Evolutionary conservation across 805 yeast genomes (phyloP).

Genomic region (Ogataea glucozyma): DNA sequence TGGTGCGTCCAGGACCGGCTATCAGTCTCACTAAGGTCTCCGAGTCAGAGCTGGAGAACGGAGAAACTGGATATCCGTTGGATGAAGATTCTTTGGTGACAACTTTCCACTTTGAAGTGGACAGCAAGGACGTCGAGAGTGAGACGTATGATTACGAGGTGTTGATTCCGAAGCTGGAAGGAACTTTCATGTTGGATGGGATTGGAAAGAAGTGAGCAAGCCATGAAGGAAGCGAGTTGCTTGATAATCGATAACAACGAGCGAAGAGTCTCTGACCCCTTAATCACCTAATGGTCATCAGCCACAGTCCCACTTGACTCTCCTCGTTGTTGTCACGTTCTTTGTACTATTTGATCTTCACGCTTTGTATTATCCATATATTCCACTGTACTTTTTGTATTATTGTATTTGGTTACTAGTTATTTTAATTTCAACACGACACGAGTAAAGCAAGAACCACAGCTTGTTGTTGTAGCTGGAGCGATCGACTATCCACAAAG

Average conservation of each 20-base stretch:
- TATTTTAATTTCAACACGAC: too few relatives aligned
- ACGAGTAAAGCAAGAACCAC: too few relatives aligned
- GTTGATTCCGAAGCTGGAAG: constrained; percentile 55
- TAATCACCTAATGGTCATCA: neutral
- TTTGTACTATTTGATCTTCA: neutral
- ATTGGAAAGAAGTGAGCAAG: constrained; percentile 15
- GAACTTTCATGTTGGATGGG: constrained; percentile 10
- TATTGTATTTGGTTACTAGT: too few relatives aligned
- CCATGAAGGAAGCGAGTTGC: neutral
- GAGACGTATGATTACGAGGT: constrained; percentile 66
- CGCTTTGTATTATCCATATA: neutral
- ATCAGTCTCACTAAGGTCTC: constrained; percentile 19
- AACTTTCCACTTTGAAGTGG: constrained; percentile 72
- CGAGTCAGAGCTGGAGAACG: constrained; percentile 7
- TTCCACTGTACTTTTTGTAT: too few relatives aligned
- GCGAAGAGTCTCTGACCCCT: neutral
- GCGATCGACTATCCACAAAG: too few relatives aligned
- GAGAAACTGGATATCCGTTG: constrained; percentile 51
- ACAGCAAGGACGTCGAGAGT: constrained; percentile 47
- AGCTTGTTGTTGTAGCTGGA: too few relatives aligned
- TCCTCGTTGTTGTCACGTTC: too few relatives aligned
- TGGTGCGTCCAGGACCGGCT: constrained; percentile 47
- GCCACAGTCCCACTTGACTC: too few relatives aligned
- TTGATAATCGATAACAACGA: neutral
- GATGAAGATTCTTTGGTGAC: constrained; percentile 60